Conservation (phyloP, 768 basidiomycete species). For the Lepiota venenata region DNA sequence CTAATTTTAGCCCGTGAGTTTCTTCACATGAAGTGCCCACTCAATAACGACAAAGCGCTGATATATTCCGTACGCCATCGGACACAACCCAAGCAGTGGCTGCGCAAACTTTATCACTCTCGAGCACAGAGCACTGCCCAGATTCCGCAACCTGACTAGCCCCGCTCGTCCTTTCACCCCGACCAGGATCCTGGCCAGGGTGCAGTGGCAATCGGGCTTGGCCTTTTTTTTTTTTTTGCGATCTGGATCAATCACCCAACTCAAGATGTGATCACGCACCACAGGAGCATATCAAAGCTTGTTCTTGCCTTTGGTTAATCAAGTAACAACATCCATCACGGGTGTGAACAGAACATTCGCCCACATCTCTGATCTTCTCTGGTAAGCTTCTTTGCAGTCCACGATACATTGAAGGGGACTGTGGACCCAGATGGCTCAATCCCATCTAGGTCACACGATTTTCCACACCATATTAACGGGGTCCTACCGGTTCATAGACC, state of each 20-base stretch:
- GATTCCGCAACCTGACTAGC: background rate
- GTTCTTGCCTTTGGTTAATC: background rate
- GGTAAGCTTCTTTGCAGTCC: background rate
- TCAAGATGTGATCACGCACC: background rate
- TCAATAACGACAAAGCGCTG: too few relatives aligned
- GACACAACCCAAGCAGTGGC: background rate
- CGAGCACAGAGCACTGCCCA: background rate
- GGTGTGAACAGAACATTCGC: conserved; percentile 4
- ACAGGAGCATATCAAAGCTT: background rate
- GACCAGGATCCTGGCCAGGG: background rate
- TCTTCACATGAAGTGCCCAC: too few relatives aligned
- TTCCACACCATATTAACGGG: conserved; percentile 5
- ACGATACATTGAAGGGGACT: background rate
- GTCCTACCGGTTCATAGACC: background rate
- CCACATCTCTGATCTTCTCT: conserved; percentile 6
- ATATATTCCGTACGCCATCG: too few relatives aligned
- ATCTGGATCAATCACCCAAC: background rate
- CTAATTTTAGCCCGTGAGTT: too few relatives aligned
- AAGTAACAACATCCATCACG: background rate
- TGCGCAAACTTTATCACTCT: conserved; percentile 6
- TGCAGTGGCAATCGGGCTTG: background rate
- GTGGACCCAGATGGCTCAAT: background rate
- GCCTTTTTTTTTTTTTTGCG: background rate
- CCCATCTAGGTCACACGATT: background rate
- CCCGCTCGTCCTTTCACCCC: background rate